Evolutionary conservation across 352 stramenopile genomes (phyloP), one percentile per base, ranked within the genome.

Genomic region (Globisporangium solare): DNA sequence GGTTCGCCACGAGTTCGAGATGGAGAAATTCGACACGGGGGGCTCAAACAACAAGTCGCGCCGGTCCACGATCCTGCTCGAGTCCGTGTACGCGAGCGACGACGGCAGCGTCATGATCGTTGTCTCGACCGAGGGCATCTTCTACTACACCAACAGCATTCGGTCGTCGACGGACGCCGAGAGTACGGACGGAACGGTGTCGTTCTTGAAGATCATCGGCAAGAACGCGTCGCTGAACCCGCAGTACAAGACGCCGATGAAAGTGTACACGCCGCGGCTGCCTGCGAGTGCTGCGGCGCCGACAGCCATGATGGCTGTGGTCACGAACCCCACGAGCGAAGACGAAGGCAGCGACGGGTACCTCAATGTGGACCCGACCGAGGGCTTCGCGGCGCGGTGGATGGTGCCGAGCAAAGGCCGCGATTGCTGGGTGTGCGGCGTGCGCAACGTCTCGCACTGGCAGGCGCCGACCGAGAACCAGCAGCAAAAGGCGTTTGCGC

Each of bases 371-470:
- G 83, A 92, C 31, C 68, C 65, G 13, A 89, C 79, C 2, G 74
- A 89, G 14, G 63, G 71, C 12, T 87, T 88, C 67, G 78, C 81
- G 0, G 64, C 70, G 7, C 75, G 80, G 2, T 92, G 76, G 83
- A 80, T 88, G 74, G 79, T 83, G n/a, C 76, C 69, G 18, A 89
- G 73, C 56, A 65, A 53, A 32, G 68, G 74, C 0, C 43, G 65
- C 3, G 70, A 79, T 43, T 92, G 83, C 58, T 92, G 83, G 83
- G 83, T 92, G 12, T 92, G 83, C 54, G 79, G 78, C 39, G 78
- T 89, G 3, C 78, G 81, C 49, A 90, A 89, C 46, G 68, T 86
- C 13, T 71, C 67, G 10, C 83, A 92, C 42, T 92, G 83, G 83
- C 58, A 67, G 51, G 62, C 59, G 8, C 63, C 70, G 17, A 58